Percentiles rank a stretch among this genome's conserved stretches.
Evolutionary conservation across 352 stramenopile species (phyloP).

Genomic region (Phytophthora pisi): DNA sequence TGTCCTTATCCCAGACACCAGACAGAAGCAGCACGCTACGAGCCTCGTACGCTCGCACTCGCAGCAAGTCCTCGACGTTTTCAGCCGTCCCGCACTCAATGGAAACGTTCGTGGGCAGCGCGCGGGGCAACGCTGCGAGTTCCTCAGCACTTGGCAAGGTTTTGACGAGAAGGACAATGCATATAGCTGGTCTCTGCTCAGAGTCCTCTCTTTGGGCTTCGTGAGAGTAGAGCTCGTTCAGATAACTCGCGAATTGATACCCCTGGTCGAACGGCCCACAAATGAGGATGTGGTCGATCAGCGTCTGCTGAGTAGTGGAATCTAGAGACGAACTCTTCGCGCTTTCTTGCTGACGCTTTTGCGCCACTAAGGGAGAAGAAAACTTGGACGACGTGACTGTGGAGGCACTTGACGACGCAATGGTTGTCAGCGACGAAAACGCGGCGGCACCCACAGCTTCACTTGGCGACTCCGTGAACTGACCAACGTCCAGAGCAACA

Average conservation of each 20-base stretch:
- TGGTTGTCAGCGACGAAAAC: neutral
- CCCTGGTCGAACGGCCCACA: conserved; percentile 48
- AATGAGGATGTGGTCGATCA: conserved; percentile 51
- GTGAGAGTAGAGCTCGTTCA: conserved; percentile 47
- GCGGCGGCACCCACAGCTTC: neutral
- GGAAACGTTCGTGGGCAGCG: conserved; percentile 50
- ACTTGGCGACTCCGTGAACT: neutral
- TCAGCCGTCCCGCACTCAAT: conserved; percentile 50
- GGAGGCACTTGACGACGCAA: neutral
- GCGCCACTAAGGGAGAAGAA: neutral
- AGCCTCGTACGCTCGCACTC: conserved; percentile 49
- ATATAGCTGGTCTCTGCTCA: conserved; percentile 23
- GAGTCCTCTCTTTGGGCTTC: conserved; percentile 13
- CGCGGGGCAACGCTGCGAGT: conserved; percentile 31
- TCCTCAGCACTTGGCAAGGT: conserved; percentile 36
- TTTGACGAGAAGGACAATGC: conserved; percentile 47
- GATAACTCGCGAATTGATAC: conserved; percentile 46
- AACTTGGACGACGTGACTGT: neutral
- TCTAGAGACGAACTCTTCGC: neutral
- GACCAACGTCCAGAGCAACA: conserved; percentile 24
- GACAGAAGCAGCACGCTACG: conserved; percentile 58
- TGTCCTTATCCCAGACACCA: conserved; percentile 46
- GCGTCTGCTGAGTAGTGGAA: conserved; percentile 4
- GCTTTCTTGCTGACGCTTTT: too few relatives aligned
- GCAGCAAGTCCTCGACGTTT: conserved; percentile 60